A percentile compares a stretch with the other conserved stretches of the same genome.
Conservation (phyloP, 2,329 filamentous ascomycete genomes). For the Coleophoma crateriformis region DNA sequence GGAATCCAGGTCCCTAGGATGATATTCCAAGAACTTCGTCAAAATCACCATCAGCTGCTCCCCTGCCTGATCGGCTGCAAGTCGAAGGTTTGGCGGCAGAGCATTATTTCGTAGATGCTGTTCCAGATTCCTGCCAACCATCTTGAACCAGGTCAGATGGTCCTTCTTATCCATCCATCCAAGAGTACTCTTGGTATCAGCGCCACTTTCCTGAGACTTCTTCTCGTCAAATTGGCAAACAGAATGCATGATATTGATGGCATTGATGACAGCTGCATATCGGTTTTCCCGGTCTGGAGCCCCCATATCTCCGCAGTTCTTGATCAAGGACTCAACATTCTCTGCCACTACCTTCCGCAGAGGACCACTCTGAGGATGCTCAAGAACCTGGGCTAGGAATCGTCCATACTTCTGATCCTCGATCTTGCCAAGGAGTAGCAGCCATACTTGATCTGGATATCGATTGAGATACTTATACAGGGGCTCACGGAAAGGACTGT, state of each 20-base stretch:
- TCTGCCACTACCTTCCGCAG: conserved; percentile 70
- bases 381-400: conserved; percentile 82
- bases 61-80: conserved; percentile 83
- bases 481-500: conserved; percentile 86
- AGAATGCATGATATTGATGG: conserved; percentile 78
- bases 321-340: conserved; percentile 68
- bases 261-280: conserved; percentile 71
- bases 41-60: conserved; percentile 85
- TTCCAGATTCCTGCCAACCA: conserved; percentile 74
- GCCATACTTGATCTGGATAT: conserved; percentile 84
- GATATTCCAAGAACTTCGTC: conserved; percentile 70
- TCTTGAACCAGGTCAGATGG: conserved; percentile 52
- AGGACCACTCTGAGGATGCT: conserved; percentile 66
- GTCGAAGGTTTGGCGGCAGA: conserved; percentile 65
- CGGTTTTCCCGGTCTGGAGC: conserved; percentile 64
- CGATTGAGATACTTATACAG: conserved; percentile 91
- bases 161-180: conserved; percentile 69
- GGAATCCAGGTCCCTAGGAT: conserved; percentile 72
- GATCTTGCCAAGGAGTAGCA: conserved; percentile 70
- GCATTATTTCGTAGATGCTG: conserved; percentile 64
- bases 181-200: conserved; percentile 29
- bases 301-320: conserved; percentile 57
- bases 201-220: conserved; percentile 28
- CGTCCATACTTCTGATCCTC: conserved; percentile 84
- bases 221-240: conserved; percentile 55